Percentiles rank a stretch among this genome's conserved stretches.
phyloP scores from a whole-genome alignment of 371 early-diverging fungal species.

The Mycotypha africana region DNA sequence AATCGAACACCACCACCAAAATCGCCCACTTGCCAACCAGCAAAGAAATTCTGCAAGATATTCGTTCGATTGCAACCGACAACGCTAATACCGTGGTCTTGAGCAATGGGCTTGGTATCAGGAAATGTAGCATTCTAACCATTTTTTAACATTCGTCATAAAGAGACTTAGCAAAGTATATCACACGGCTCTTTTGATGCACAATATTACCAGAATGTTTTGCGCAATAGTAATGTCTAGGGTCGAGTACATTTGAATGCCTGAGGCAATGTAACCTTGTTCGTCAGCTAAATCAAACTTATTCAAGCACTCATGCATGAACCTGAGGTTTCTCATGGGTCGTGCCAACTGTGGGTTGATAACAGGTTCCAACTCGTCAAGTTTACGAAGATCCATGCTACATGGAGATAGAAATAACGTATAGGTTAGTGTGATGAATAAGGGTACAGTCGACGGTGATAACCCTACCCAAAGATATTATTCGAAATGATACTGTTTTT shows the following conservation, averaged over 20 bases:
- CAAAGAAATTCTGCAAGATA: constrained; percentile 40
- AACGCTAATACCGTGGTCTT: constrained; percentile 37
- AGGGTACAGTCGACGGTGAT: no score
- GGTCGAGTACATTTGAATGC: constrained; percentile 27
- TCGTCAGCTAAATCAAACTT: constrained; percentile 15
- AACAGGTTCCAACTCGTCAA: constrained; percentile 16
- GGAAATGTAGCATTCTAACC: constrained; percentile 37
- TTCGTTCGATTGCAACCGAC: constrained; percentile 35
- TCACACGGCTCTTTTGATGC: no score
- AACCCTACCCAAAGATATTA: constrained; percentile 37
- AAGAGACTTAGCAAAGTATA: no score
- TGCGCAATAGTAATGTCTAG: constrained; percentile 34
- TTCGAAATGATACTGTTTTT: constrained; percentile 33
- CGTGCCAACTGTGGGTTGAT: constrained; percentile 13
- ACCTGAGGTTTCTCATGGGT: constrained; percentile 16
- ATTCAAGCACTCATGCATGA: constrained; percentile 19
- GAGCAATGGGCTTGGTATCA: constrained; percentile 21
- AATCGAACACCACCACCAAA: constrained; percentile 39
- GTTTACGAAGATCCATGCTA: constrained; percentile 34
- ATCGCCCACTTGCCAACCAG: constrained; percentile 38
- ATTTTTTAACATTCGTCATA: no score
- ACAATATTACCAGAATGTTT: constrained; percentile 40
- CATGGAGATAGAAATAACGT: not conserved
- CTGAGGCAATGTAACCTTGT: constrained; percentile 38
- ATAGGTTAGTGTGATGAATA: no score